phyloP scores from a whole-genome alignment of 768 basidiomycete genomes.

The Boletus reticulatus region DNA sequence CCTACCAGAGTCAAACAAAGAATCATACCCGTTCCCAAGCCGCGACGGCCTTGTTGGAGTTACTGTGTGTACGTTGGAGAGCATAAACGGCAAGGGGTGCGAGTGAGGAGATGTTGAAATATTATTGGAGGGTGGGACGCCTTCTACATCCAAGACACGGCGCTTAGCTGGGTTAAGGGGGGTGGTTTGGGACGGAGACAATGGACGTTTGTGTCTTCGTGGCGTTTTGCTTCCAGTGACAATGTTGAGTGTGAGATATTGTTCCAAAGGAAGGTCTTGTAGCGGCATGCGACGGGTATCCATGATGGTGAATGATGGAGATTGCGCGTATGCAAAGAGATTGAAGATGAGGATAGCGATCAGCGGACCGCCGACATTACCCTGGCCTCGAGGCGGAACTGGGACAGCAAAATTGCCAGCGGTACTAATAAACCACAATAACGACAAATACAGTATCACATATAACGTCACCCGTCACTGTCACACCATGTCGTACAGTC shows the following conservation, averaged over 20 bases:
- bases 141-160: slow-evolving; percentile 58
- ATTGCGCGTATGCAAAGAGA: background rate
- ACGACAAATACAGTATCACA: slow-evolving; percentile 19
- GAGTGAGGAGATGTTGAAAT: slow-evolving; percentile 15
- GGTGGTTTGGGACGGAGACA: slow-evolving; percentile 50
- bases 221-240: slow-evolving; percentile 18
- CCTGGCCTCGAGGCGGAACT: slow-evolving; percentile 17
- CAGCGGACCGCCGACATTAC: slow-evolving; percentile 27
- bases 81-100: slow-evolving; percentile 31
- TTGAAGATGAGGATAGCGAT: slow-evolving; percentile 18
- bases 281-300: slow-evolving; percentile 47
- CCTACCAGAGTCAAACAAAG: slow-evolving; percentile 21
- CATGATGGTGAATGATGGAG: slow-evolving; percentile 14
- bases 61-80: slow-evolving; percentile 15
- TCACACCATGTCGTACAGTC: slow-evolving; percentile 1
- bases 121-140: slow-evolving; percentile 36
- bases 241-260: slow-evolving; percentile 41
- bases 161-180: slow-evolving; percentile 66
- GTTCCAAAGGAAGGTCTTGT: slow-evolving; percentile 57
- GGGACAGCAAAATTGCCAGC: slow-evolving; percentile 13
- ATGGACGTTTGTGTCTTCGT: slow-evolving; percentile 55
- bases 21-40: slow-evolving; percentile 30
- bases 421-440: slow-evolving; percentile 16
- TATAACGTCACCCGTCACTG: background rate
- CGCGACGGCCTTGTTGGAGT: slow-evolving; percentile 36